phyloP scores from a whole-genome alignment of 345 rosid genomes.

The Gossypium stocksii region DNA sequence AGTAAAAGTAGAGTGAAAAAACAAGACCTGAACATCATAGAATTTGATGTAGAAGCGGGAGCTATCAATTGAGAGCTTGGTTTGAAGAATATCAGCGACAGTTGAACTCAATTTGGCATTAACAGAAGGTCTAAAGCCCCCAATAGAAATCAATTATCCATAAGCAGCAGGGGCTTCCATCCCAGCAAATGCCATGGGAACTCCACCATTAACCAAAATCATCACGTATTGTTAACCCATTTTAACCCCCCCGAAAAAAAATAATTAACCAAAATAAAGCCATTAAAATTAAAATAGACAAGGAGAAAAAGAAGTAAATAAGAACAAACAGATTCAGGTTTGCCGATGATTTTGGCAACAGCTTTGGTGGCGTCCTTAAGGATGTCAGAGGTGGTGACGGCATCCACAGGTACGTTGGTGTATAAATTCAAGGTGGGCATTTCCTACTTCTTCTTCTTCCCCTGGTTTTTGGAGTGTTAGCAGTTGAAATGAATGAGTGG shows the following conservation, averaged over 20 bases:
- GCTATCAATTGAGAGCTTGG: constrained; percentile 73
- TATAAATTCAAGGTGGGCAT: constrained; percentile 86
- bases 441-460: constrained; percentile 8
- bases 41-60: constrained; percentile 89
- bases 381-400: constrained; percentile 77
- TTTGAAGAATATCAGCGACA: constrained; percentile 71
- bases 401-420: constrained; percentile 83
- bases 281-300: no score
- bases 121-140: constrained; percentile 59
- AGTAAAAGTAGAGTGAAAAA: neutral
- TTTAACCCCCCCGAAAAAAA: no score
- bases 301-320: no score
- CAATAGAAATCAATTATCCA: no score
- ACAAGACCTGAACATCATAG: constrained; percentile 63
- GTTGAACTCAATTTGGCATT: constrained; percentile 75
- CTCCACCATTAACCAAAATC: no score
- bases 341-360: no score
- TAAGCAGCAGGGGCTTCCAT: no score
- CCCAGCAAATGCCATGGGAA: no score
- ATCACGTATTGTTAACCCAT: no score
- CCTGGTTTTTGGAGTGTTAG: neutral
- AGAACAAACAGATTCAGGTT: no score
- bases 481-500: neutral
- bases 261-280: no score
- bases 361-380: no score